Evolutionary conservation across 2,329 filamentous ascomycete genomes (phyloP), one percentile per base, ranked within the genome.

Genomic region (Venturia effusa): DNA sequence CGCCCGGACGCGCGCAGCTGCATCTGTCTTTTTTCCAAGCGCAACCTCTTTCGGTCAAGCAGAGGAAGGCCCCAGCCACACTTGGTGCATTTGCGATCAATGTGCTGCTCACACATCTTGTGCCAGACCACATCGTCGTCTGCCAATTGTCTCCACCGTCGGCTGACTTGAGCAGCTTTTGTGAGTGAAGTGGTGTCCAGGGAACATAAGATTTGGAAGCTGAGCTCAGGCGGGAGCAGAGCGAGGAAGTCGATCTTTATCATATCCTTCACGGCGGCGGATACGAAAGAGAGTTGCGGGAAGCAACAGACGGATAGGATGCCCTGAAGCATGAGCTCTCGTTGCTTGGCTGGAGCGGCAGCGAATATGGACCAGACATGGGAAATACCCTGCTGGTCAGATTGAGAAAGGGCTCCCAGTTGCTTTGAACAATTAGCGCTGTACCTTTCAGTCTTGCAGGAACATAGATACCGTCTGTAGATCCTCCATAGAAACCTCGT

Each of bases 281-380:
- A 94, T 64, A 99, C 88, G 68, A 90, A 92, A 39, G 94, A 97
- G 7, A 99, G 84, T 72, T 99, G 94, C 1, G 94, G 93, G 72
- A 99, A 97, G 78, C 94, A 99, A 75, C 93, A 97, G 74, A 97
- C 92, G 0, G 93, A 89, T 66, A 99, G 87, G 70, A 99, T 93
- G 68, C 94, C 94, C 74, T 96, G 92, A 8, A 99, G 83, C 90
- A 99, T 97, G 66, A 99, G 83, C 67, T 96, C 93, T 69, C 94
- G 88, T 72, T 97, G 93, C 73, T 95, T 96, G 11, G 91, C 84
- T 0, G 94, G 94, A 0, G 94, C 92, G 45, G 94, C 94, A 0
- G 93, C 97, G 79, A 99, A 99, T 59, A 97, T 82, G 0, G 93
- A 96, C 94, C 94, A 99, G 64, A 97, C 92, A 71, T 97, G 93